Conservation (phyloP, 306 rosid genomes). For the Dalbergia cochinchinensis region DNA sequence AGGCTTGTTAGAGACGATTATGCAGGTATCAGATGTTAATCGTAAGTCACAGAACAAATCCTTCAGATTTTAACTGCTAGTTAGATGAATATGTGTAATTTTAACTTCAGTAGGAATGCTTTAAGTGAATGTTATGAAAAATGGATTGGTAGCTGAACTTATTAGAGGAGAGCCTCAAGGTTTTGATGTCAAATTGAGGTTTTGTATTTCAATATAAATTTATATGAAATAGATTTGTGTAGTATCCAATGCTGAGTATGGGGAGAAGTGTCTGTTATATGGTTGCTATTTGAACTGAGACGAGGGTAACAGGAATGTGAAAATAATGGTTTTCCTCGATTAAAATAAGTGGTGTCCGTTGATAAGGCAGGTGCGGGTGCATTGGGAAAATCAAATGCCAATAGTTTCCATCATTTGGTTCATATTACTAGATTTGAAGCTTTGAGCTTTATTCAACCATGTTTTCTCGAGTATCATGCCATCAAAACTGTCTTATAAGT, state of each 20-base stretch:
- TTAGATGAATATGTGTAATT: slow-evolving; percentile 23
- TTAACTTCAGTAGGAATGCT: slow-evolving; percentile 15
- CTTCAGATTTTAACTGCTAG: slow-evolving; percentile 18
- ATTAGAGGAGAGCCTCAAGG: not conserved
- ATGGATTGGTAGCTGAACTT: not conserved
- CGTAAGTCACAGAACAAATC: too few relatives aligned
- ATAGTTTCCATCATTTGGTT: too few relatives aligned
- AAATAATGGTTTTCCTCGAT: too few relatives aligned
- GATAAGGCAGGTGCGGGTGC: too few relatives aligned
- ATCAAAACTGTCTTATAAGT: too few relatives aligned
- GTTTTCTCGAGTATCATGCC: too few relatives aligned
- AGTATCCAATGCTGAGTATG: not conserved
- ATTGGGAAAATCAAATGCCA: too few relatives aligned
- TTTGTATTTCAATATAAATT: not conserved
- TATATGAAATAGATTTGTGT: not conserved
- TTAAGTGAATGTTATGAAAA: slow-evolving; percentile 12
- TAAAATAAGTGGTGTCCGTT: too few relatives aligned
- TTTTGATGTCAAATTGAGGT: slow-evolving; percentile 28
- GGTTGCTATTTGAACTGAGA: not conserved
- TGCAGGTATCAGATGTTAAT: slow-evolving; percentile 9
- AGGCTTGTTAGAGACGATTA: slow-evolving; percentile 32
- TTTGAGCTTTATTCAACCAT: too few relatives aligned
- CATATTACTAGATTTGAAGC: too few relatives aligned
- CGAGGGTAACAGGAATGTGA: too few relatives aligned
- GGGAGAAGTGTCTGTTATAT: not conserved